Conservation (phyloP, 805 yeast genomes). For the Sugiyamaella valdiviana region DNA sequence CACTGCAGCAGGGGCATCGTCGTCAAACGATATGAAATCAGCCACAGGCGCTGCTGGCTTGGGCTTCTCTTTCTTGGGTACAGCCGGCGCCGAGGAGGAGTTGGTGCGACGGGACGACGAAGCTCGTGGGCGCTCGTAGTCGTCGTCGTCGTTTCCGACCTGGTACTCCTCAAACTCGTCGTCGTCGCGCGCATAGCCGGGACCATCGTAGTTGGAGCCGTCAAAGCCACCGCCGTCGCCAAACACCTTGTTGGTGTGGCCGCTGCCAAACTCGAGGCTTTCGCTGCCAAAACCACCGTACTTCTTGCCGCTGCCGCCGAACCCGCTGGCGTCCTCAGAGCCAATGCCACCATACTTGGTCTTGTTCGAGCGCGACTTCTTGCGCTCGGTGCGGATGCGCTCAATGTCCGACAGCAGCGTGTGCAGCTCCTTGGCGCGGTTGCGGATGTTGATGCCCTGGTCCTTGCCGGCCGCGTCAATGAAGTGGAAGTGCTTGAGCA, state of each 20-base stretch:
- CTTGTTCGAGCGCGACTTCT: constrained; percentile 80
- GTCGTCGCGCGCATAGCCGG: constrained; percentile 25
- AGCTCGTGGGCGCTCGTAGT: background rate
- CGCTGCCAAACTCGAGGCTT: constrained; percentile 30
- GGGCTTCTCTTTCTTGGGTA: constrained; percentile 8
- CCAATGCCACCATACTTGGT: constrained; percentile 80
- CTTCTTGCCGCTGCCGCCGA: constrained; percentile 23
- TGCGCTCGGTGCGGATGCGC: constrained; percentile 73
- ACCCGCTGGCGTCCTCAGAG: constrained; percentile 30
- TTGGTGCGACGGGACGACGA: constrained; percentile 1
- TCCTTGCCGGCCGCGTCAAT: constrained; percentile 91
- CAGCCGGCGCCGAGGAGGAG: constrained; percentile 9
- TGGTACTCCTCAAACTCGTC: constrained; percentile 37
- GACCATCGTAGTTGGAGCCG: constrained; percentile 31
- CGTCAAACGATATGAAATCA: constrained; percentile 25
- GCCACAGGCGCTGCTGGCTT: constrained; percentile 13
- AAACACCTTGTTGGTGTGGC: constrained; percentile 32
- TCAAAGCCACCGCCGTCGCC: constrained; percentile 39
- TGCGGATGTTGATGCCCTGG: constrained; percentile 92
- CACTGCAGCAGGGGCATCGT: constrained; percentile 21
- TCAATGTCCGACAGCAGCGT: constrained; percentile 70
- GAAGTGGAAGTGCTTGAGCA: constrained; percentile 91
- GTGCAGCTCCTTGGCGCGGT: constrained; percentile 73
- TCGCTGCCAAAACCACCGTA: constrained; percentile 33
- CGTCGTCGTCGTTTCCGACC: constrained; percentile 17